phyloP scores from a whole-genome alignment of 2,329 filamentous ascomycete genomes.

The Neophaeococcomyces mojaviensis region DNA sequence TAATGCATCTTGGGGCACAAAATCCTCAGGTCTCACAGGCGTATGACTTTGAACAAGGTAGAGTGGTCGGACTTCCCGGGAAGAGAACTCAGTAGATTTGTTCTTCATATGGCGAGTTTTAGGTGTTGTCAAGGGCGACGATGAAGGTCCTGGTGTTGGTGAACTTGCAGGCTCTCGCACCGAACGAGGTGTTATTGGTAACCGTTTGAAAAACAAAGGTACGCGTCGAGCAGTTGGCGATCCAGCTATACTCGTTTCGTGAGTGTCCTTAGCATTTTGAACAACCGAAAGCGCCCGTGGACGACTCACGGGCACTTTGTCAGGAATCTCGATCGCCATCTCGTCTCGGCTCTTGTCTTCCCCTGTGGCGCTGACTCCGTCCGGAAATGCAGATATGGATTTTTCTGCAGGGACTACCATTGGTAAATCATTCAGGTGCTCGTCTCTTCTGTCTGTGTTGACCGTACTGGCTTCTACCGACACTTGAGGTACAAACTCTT shows the following conservation, averaged over 20 bases:
- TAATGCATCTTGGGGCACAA: slow-evolving; percentile 34
- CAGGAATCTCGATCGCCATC: slow-evolving; percentile 2
- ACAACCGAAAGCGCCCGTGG: slow-evolving; percentile 5
- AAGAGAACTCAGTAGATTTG: slow-evolving; percentile 46
- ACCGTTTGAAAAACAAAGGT: slow-evolving; percentile 48
- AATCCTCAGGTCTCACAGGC: slow-evolving; percentile 32
- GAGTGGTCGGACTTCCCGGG: slow-evolving; percentile 68
- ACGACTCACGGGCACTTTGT: not conserved
- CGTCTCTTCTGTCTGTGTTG: too few species aligned
- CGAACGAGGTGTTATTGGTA: slow-evolving; percentile 37
- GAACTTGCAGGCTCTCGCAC: slow-evolving; percentile 31
- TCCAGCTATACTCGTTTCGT: slow-evolving; percentile 24
- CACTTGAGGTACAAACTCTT: too few species aligned
- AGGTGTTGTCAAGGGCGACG: slow-evolving; percentile 35
- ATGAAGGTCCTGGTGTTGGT: slow-evolving; percentile 25
- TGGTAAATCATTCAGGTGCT: too few species aligned
- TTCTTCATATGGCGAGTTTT: slow-evolving; percentile 39
- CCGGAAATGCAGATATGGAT: slow-evolving; percentile 28
- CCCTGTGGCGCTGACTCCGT: slow-evolving; percentile 25
- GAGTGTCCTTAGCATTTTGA: not conserved
- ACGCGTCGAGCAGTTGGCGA: slow-evolving; percentile 41
- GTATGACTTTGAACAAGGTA: slow-evolving; percentile 67
- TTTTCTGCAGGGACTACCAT: too few species aligned
- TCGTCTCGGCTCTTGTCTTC: slow-evolving; percentile 3
- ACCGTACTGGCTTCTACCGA: too few species aligned